Evolutionary conservation across 306 rosid genomes (phyloP), one percentile per base, ranked within the genome.

Genomic region (Prunus dulcis): DNA sequence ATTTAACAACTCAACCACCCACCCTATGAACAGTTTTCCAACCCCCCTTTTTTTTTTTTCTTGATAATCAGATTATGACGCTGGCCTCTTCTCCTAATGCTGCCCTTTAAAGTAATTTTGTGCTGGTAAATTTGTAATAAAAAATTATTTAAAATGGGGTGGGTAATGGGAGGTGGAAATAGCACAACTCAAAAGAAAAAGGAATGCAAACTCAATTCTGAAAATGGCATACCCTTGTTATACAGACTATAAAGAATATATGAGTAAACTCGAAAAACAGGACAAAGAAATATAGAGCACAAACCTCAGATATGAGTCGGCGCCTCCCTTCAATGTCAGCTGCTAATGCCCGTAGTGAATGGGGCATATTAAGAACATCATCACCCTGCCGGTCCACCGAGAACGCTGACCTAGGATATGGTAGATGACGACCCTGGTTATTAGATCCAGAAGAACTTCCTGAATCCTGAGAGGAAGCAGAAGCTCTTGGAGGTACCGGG

Each of bases 281-380:
- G 50, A 41, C 69, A 67, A 81, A 72, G 65, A 81, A 66, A 61
- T 58, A 32, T 7, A 64, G 49, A 73, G 72, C 52, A 47, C 76
- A 77, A 83, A 93, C 97, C 97, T 90, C 96, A 71, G 94, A 87
- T 84, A 93, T 77, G 52, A 90, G 85, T 55, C 93, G 86, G 41
- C 92, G 96, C 71, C 97, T 93, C 77, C 96, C 96, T 34, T 93
- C 96, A 73, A 83, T 85, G 81, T 89, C 97, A 70, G 84, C 87
- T 64, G 91, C 86, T 77, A 92, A 84, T 53, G 83, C 81, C 71
- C 89, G 85, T 72, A 89, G 67, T 67, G 97, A 85, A 74, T 79
- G 91, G 9, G 93, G 82, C 49, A 80, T 71, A 74, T 80, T 77
- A 80, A 83, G 83, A 74, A 80, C 84, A 79, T 89, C 90, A 57